phyloP scores from a whole-genome alignment of 1,284 basidiomycete genomes.

The Pholiota adiposa region DNA sequence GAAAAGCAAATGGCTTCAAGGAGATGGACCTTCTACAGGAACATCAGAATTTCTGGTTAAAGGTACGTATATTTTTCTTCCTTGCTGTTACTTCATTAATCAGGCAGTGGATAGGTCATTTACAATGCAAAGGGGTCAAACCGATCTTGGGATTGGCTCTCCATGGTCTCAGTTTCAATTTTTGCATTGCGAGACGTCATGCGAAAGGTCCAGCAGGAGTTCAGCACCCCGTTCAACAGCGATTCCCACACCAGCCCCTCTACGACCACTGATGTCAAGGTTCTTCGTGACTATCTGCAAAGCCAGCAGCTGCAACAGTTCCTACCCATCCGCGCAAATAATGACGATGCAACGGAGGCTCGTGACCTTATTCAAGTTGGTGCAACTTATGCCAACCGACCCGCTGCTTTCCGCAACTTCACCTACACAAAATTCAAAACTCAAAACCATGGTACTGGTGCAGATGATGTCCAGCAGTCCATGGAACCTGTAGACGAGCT shows the following conservation, averaged over 20 bases:
- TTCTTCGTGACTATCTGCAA: conserved; percentile 13
- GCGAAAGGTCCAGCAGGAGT: conserved; percentile 16
- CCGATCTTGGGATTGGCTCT: conserved; percentile 18
- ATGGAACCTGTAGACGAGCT: not conserved
- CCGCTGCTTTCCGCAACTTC: no score
- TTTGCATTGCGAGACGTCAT: conserved; percentile 21
- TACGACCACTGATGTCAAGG: conserved; percentile 8
- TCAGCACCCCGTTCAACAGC: conserved; percentile 17
- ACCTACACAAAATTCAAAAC: no score
- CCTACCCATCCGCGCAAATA: conserved; percentile 3
- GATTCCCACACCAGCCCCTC: conserved; percentile 16
- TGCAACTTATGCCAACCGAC: conserved; percentile 9
- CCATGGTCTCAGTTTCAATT: conserved; percentile 19
- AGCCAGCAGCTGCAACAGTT: conserved; percentile 4
- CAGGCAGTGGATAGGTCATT: conserved; percentile 13
- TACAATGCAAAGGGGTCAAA: conserved; percentile 21
- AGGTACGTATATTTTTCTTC: conserved; percentile 9
- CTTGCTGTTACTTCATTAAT: not conserved
- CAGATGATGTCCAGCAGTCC: conserved; percentile 8
- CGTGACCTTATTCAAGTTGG: conserved; percentile 16
- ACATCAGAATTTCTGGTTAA: conserved; percentile 22
- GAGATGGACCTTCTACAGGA: conserved; percentile 22
- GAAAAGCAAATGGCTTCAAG: conserved; percentile 15
- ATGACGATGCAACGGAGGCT: not conserved
- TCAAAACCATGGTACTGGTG: conserved; percentile 6